A percentile compares a stretch with the other conserved stretches of the same genome.
These are phyloP conservation scores for Phytophthora ohioensis DNA, from an alignment of 352 stramenopile genomes.

Conservation along the genomic window DNA sequence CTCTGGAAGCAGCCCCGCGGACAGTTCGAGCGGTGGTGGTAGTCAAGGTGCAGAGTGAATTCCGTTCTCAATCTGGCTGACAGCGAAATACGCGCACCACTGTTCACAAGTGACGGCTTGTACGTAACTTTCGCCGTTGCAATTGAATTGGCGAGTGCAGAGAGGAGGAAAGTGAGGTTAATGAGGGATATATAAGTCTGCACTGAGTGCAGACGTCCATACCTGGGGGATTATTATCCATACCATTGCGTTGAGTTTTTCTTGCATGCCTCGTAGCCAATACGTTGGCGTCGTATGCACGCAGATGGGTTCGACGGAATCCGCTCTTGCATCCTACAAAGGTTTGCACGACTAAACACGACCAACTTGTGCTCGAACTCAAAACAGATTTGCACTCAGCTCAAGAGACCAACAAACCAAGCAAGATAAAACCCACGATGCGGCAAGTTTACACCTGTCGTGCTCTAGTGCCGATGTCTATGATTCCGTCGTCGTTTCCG, in stretches of 20 bases:
- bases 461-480: constrained; percentile 45
- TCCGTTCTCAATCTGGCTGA: constrained; percentile 14
- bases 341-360: too few relatives aligned
- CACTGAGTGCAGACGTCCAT: constrained; percentile 17
- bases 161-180: constrained; percentile 25
- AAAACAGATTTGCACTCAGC: too few relatives aligned
- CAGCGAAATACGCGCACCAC: neutral
- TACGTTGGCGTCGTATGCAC: too few relatives aligned
- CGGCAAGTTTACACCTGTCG: neutral
- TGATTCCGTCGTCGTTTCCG: constrained; percentile 47
- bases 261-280: too few relatives aligned
- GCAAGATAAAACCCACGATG: neutral
- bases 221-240: neutral
- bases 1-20: constrained; percentile 10
- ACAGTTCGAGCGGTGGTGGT: constrained; percentile 5
- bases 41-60: neutral
- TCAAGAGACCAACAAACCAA: neutral
- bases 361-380: too few relatives aligned
- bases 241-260: neutral
- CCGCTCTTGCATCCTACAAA: too few relatives aligned
- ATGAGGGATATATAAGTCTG: constrained; percentile 42
- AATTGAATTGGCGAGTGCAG: constrained; percentile 1
- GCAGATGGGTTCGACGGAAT: too few relatives aligned
- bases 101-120: constrained; percentile 1
- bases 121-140: constrained; percentile 1